Conservation (phyloP, 306 rosid genomes). For the Quercus rubra region DNA sequence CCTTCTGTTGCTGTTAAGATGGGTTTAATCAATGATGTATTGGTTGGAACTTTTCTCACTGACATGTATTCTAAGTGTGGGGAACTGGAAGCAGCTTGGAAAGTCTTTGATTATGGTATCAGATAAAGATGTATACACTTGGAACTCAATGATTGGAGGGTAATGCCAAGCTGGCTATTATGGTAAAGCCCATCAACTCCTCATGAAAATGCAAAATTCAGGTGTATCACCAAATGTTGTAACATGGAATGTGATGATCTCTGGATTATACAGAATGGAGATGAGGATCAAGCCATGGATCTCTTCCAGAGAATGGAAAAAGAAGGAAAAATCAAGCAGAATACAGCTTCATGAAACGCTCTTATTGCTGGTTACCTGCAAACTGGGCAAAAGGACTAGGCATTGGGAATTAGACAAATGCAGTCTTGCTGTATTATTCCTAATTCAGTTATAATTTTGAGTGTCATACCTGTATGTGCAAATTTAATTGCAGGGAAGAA, state of each 20-base stretch:
- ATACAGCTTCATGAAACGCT: slow-evolving; percentile 85
- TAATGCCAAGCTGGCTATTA: slow-evolving; percentile 79
- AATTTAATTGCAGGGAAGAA: slow-evolving; percentile 61
- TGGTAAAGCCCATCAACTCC: slow-evolving; percentile 82
- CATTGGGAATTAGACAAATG: slow-evolving; percentile 68
- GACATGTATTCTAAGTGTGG: slow-evolving; percentile 90
- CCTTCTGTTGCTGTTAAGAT: slow-evolving; percentile 64
- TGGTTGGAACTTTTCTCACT: slow-evolving; percentile 66
- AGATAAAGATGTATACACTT: slow-evolving; percentile 71
- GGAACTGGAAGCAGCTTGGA: slow-evolving; percentile 65
- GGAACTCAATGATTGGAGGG: slow-evolving; percentile 97
- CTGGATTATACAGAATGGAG: slow-evolving; percentile 80
- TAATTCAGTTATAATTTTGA: slow-evolving; percentile 69
- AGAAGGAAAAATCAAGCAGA: slow-evolving; percentile 66
- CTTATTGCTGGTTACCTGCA: slow-evolving; percentile 72
- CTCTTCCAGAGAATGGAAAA: slow-evolving; percentile 73
- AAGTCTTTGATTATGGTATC: slow-evolving; percentile 54
- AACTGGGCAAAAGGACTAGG: slow-evolving; percentile 68
- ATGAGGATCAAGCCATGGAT: slow-evolving; percentile 72
- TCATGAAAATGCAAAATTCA: slow-evolving; percentile 76
- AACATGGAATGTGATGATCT: slow-evolving; percentile 86
- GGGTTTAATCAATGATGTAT: slow-evolving; percentile 39
- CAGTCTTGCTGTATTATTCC: slow-evolving; percentile 52
- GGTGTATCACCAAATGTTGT: slow-evolving; percentile 64
- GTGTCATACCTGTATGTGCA: slow-evolving; percentile 68